These are phyloP conservation scores for Beauveria varroae DNA, from an alignment of 2,329 filamentous ascomycete species.

Conservation along the genomic window DNA sequence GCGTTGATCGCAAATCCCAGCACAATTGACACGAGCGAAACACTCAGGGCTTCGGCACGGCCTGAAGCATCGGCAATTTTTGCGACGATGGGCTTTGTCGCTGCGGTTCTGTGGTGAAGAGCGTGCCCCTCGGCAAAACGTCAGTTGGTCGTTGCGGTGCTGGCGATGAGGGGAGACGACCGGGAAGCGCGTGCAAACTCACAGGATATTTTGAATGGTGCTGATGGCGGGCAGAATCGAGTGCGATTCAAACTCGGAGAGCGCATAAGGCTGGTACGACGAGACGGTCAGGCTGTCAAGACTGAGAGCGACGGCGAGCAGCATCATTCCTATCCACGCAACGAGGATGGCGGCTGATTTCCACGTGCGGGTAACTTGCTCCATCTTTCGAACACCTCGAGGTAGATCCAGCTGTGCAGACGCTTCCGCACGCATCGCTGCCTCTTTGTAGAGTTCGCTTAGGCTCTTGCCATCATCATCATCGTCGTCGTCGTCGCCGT, in stretches of 20 bases:
- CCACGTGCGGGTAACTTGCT: conserved; percentile 2
- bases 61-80: conserved; percentile 57
- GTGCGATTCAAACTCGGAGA: conserved; percentile 4
- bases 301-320: neutral
- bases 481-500: neutral
- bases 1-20: conserved; percentile 53
- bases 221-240: neutral
- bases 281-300: conserved; percentile 2
- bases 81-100: conserved; percentile 33
- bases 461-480: neutral
- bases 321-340: conserved; percentile 7
- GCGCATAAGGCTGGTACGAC: conserved; percentile 7
- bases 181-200: neutral
- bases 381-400: conserved; percentile 3
- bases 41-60: conserved; percentile 49
- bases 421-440: neutral
- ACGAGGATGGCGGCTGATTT: neutral
- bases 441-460: neutral
- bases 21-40: conserved; percentile 46
- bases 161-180: neutral
- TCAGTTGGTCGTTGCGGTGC: neutral
- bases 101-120: neutral
- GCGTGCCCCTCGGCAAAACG: neutral
- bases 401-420: neutral
- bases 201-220: conserved; percentile 6